Evolutionary conservation across 2,329 filamentous ascomycete genomes (phyloP).

Genomic region (Cercospora berteroae): DNA sequence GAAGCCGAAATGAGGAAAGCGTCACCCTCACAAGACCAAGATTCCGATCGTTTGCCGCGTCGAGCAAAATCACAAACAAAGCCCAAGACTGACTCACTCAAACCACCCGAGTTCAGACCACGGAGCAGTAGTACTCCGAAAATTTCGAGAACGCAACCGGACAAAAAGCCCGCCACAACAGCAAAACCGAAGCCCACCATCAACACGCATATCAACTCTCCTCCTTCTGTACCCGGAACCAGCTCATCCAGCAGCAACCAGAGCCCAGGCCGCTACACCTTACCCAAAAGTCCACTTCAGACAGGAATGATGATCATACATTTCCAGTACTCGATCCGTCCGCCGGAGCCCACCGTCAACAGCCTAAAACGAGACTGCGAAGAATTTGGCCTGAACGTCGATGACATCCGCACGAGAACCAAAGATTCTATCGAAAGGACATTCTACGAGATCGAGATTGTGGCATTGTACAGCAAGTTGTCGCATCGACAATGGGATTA

Average conservation of each 20-base stretch:
- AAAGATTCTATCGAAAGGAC: constrained; percentile 2
- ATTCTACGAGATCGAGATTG: constrained; percentile 3
- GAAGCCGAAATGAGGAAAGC: constrained; percentile 2
- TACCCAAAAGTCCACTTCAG: not conserved
- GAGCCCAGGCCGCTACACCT: not conserved
- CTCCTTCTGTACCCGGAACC: not conserved
- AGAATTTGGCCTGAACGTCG: not conserved
- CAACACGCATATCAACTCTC: not conserved
- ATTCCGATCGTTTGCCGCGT: not conserved
- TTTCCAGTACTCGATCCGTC: constrained; percentile 3
- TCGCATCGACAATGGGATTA: not conserved
- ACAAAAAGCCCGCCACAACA: not conserved
- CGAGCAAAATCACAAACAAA: constrained; percentile 1
- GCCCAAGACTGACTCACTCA: not conserved
- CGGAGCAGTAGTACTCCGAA: constrained; percentile 1
- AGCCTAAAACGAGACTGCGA: not conserved
- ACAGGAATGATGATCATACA: not conserved
- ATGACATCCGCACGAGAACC: not conserved
- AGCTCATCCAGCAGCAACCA: not conserved
- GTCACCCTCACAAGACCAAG: not conserved
- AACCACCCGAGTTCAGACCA: not conserved
- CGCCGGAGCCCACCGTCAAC: not conserved
- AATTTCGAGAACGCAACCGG: not conserved
- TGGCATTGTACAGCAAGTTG: not conserved
- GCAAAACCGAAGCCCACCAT: not conserved